Evolutionary conservation across 257 asterid species (phyloP).

Genomic region (Fraxinus excelsior): DNA sequence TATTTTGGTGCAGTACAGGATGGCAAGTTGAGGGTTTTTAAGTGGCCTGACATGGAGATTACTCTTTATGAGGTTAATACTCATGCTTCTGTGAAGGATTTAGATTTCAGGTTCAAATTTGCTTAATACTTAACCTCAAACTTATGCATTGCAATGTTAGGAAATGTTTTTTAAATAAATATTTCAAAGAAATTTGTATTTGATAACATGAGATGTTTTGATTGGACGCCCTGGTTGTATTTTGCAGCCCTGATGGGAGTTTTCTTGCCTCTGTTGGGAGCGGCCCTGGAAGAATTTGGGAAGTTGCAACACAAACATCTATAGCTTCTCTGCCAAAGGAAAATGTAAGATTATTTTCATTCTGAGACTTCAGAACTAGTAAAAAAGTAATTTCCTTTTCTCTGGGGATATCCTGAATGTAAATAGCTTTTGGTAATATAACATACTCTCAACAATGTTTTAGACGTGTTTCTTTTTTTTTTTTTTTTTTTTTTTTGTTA

Average conservation of each 20-base stretch:
- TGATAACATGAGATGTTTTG: background rate
- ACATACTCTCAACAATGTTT: constrained; percentile 13
- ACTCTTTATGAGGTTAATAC: constrained; percentile 58
- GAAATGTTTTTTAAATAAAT: background rate
- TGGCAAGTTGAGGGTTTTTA: constrained; percentile 85
- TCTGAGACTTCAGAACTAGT: background rate
- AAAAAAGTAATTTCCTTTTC: background rate
- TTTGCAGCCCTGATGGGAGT: constrained; percentile 83
- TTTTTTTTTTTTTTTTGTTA: too few species aligned
- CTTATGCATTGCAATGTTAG: constrained; percentile 20
- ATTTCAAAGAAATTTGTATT: background rate
- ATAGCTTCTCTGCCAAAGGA: constrained; percentile 68
- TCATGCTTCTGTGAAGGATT: constrained; percentile 81
- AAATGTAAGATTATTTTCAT: constrained; percentile 48
- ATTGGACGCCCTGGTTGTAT: constrained; percentile 27
- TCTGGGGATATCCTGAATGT: background rate
- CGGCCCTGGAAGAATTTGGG: constrained; percentile 91
- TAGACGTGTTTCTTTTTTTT: background rate
- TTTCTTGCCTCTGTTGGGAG: constrained; percentile 86
- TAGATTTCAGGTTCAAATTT: constrained; percentile 77
- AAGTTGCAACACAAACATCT: constrained; percentile 53
- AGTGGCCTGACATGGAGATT: constrained; percentile 89
- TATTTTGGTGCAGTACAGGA: constrained; percentile 71
- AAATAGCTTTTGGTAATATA: constrained; percentile 13
- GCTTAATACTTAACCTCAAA: constrained; percentile 11